Conservation (phyloP, 495 filamentous ascomycete species). For the Bacidia rubella region DNA sequence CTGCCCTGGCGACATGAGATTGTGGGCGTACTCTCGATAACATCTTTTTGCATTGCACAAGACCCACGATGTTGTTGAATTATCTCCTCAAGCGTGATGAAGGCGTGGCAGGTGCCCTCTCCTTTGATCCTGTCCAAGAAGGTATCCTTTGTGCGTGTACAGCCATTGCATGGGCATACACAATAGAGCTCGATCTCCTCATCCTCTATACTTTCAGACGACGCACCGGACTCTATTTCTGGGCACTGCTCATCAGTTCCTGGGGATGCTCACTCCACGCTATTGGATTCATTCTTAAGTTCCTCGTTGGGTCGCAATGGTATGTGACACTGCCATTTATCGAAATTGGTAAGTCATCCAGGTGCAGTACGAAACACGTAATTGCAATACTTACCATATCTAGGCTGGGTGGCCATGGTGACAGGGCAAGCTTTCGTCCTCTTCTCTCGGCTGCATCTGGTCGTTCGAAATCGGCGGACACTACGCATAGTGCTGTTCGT, state of each 20-base stretch:
- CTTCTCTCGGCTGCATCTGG: constrained; percentile 12
- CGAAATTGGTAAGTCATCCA: constrained; percentile 8
- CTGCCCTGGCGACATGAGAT: constrained; percentile 4
- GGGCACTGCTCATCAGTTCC: constrained; percentile 21
- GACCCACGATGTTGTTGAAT: neutral
- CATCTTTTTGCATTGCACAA: neutral
- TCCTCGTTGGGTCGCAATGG: constrained; percentile 27
- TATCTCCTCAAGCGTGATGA: constrained; percentile 1
- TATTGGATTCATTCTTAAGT: constrained; percentile 33
- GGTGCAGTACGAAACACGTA: constrained; percentile 14
- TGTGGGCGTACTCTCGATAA: neutral
- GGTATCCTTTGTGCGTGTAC: constrained; percentile 4
- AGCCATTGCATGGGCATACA: constrained; percentile 7
- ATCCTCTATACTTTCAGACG: constrained; percentile 29
- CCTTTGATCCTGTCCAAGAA: constrained; percentile 3
- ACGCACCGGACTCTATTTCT: constrained; percentile 28
- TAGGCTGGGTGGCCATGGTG: constrained; percentile 16
- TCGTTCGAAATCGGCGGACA: constrained; percentile 9
- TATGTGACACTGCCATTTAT: constrained; percentile 2
- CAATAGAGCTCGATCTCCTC: constrained; percentile 24
- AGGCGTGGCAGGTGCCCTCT: constrained; percentile 4
- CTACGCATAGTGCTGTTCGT: constrained; percentile 6
- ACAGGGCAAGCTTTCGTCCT: constrained; percentile 15
- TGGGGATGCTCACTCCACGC: constrained; percentile 26
- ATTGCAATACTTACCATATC: neutral